These are phyloP conservation scores for Ogataea salicorniae DNA, from an alignment of 805 yeast genomes.

Conservation along the genomic window DNA sequence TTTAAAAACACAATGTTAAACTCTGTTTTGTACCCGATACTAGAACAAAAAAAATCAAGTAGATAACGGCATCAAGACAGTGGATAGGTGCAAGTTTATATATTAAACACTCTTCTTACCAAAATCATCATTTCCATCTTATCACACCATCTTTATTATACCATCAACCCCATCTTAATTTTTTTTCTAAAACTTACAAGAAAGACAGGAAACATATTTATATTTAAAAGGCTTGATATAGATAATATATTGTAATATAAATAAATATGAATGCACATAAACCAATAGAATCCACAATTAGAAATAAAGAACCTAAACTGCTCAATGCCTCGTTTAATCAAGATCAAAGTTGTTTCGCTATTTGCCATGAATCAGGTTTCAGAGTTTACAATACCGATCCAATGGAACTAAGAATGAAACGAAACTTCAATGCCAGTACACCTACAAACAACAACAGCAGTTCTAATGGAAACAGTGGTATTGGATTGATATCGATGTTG, in stretches of 20 bases:
- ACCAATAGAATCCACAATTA: conserved; percentile 19
- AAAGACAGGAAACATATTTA: not conserved
- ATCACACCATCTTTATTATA: no score
- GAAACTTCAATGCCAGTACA: conserved; percentile 36
- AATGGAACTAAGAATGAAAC: conserved; percentile 63
- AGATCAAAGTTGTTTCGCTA: conserved; percentile 85
- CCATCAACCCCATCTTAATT: no score
- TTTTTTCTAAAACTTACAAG: no score
- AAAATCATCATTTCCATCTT: no score
- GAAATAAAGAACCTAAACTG: conserved; percentile 32
- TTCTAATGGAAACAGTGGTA: conserved; percentile 39
- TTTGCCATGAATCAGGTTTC: conserved; percentile 78
- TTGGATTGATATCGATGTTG: conserved; percentile 75
- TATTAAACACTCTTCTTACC: no score
- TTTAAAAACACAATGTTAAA: no score
- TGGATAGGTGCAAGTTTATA: no score
- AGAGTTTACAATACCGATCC: conserved; percentile 86
- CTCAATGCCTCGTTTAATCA: conserved; percentile 74
- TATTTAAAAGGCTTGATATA: not conserved
- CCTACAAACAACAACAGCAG: not conserved
- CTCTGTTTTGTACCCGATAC: no score
- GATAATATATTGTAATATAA: no score
- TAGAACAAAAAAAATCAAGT: no score
- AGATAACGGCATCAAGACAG: no score
- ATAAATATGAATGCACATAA: conserved; percentile 30